These are phyloP conservation scores for Pythium folliculosum DNA, from an alignment of 352 stramenopile genomes.

Conservation along the genomic window DNA sequence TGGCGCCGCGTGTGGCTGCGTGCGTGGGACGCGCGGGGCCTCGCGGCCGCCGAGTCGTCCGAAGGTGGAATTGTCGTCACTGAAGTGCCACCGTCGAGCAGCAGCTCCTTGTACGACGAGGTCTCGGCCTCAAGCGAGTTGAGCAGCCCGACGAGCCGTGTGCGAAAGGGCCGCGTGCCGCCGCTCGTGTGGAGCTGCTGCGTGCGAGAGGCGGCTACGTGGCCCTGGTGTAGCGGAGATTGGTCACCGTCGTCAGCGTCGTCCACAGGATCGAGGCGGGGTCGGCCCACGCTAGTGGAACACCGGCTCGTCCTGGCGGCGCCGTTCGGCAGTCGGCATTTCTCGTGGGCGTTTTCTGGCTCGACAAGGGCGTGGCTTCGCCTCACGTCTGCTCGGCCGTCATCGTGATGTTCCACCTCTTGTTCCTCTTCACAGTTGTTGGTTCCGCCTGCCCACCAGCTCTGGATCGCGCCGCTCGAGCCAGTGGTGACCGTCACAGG, in stretches of 20 bases:
- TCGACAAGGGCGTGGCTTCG: too few relatives aligned
- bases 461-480: constrained; percentile 41
- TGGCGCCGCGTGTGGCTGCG: not conserved
- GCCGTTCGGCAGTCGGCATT: not conserved
- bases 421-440: constrained; percentile 16
- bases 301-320: not conserved
- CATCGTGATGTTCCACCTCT: not conserved
- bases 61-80: not conserved
- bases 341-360: too few relatives aligned
- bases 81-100: constrained; percentile 3
- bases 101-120: constrained; percentile 41
- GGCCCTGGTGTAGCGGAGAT: not conserved
- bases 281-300: not conserved
- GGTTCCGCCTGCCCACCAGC: constrained; percentile 51
- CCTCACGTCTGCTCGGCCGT: too few relatives aligned
- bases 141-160: constrained; percentile 60
- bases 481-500: constrained; percentile 26
- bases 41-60: not conserved
- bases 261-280: not conserved
- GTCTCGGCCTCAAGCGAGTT: constrained; percentile 75
- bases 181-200: constrained; percentile 23
- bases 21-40: not conserved
- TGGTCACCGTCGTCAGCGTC: not conserved
- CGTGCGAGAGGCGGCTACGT: not conserved
- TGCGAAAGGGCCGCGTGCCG: constrained; percentile 43